These are phyloP conservation scores for Phialocephala subalpina DNA, from an alignment of 2,329 filamentous ascomycete species.

Conservation along the genomic window DNA sequence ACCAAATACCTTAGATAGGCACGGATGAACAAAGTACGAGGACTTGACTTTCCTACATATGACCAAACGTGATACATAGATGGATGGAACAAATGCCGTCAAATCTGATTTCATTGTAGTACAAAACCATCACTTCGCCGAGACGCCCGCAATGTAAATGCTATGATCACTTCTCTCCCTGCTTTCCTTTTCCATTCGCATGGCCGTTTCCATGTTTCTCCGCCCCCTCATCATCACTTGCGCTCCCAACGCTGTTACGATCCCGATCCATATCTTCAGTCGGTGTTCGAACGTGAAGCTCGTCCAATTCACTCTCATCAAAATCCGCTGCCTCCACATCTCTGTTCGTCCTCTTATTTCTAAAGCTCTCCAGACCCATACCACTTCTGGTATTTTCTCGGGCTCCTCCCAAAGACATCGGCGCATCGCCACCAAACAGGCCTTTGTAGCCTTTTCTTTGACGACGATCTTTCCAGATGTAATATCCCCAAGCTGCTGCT, in stretches of 20 bases:
- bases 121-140: not conserved
- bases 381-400: slow-evolving; percentile 38
- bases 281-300: slow-evolving; percentile 55
- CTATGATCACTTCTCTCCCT: slow-evolving; percentile 27
- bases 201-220: slow-evolving; percentile 33
- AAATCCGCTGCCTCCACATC: slow-evolving; percentile 72
- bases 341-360: slow-evolving; percentile 53
- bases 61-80: not conserved
- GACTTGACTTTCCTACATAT: slow-evolving; percentile 5
- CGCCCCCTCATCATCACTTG: slow-evolving; percentile 59
- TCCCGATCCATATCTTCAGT: slow-evolving; percentile 49
- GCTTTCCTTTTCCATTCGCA: slow-evolving; percentile 34
- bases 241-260: slow-evolving; percentile 65
- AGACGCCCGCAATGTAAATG: slow-evolving; percentile 17
- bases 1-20: slow-evolving; percentile 29
- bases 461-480: slow-evolving; percentile 69
- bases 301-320: slow-evolving; percentile 71
- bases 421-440: slow-evolving; percentile 42
- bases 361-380: slow-evolving; percentile 55
- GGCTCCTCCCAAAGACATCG: slow-evolving; percentile 41
- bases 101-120: not conserved
- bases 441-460: slow-evolving; percentile 62
- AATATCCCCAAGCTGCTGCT: slow-evolving; percentile 68
- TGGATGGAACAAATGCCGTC: not conserved
- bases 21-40: slow-evolving; percentile 13